phyloP scores from a whole-genome alignment of 1,139 yeast species.

The Suhomyces wounanorum region DNA sequence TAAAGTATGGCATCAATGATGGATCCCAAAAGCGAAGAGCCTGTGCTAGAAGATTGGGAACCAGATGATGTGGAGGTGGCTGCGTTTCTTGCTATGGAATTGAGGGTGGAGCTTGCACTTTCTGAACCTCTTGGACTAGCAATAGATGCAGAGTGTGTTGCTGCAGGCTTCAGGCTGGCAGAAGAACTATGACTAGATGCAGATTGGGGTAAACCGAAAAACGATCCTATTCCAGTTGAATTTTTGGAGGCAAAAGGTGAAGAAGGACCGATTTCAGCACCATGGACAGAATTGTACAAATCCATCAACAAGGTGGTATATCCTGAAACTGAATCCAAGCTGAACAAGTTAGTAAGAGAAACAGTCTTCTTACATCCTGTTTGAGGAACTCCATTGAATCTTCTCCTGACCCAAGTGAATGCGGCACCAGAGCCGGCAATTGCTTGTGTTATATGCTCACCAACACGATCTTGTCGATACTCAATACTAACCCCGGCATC shows the following conservation, averaged over 20 bases:
- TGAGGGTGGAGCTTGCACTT: background rate
- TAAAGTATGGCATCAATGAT: background rate
- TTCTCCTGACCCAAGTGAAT: slow-evolving; percentile 16
- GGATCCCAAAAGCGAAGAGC: slow-evolving; percentile 1
- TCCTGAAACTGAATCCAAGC: background rate
- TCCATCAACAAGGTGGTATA: background rate
- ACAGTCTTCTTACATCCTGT: slow-evolving; percentile 7
- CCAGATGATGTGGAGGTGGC: background rate
- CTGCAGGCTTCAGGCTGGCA: background rate
- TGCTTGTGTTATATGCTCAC: slow-evolving; percentile 21
- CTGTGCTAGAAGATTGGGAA: background rate
- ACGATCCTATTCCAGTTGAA: background rate
- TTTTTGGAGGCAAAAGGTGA: background rate
- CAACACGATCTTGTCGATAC: slow-evolving; percentile 19
- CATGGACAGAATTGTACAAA: background rate
- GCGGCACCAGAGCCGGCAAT: slow-evolving; percentile 21
- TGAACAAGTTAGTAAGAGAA: background rate
- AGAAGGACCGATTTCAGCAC: slow-evolving; percentile 1
- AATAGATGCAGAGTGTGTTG: background rate
- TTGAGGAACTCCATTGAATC: slow-evolving; percentile 3
- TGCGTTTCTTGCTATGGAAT: background rate
- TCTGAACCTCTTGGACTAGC: background rate
- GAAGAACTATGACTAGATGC: background rate
- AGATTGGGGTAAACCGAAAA: background rate
- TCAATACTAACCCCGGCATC: slow-evolving; percentile 17